phyloP scores from a whole-genome alignment of 106 monocot species.

The Apostasia ramifera region DNA sequence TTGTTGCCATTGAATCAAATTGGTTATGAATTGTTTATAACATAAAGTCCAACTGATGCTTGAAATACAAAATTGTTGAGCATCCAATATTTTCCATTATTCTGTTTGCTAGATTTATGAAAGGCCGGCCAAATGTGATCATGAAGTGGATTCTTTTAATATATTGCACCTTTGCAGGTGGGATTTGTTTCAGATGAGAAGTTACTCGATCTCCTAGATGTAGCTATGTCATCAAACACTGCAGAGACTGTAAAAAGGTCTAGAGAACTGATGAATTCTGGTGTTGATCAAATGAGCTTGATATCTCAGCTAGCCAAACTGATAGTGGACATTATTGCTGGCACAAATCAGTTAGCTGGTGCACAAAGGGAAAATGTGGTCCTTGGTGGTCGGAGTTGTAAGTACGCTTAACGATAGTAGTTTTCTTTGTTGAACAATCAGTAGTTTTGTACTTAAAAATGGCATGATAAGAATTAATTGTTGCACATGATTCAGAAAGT shows the following conservation, averaged over 20 bases:
- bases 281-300: constrained; percentile 55
- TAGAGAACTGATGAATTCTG: constrained; percentile 67
- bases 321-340: constrained; percentile 70
- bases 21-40: not conserved
- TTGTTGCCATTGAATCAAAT: not conserved
- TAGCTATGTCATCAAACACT: constrained; percentile 64
- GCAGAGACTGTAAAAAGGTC: constrained; percentile 66
- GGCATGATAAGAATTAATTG: not conserved
- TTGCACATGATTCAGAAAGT: no score
- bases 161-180: constrained; percentile 28
- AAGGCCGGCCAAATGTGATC: not conserved
- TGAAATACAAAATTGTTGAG: not conserved
- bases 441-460: not conserved
- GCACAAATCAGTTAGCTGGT: constrained; percentile 29
- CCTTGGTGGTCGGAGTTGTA: constrained; percentile 34
- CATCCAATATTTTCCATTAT: not conserved
- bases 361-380: constrained; percentile 17
- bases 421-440: not conserved
- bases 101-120: not conserved
- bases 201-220: constrained; percentile 65
- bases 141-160: not conserved
- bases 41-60: not conserved
- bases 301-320: constrained; percentile 66
- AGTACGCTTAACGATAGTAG: constrained; percentile 11
- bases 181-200: constrained; percentile 71